Evolutionary conservation across 768 basidiomycete genomes (phyloP), one percentile per base, ranked within the genome.

Genomic region (Suillus weaverae): DNA sequence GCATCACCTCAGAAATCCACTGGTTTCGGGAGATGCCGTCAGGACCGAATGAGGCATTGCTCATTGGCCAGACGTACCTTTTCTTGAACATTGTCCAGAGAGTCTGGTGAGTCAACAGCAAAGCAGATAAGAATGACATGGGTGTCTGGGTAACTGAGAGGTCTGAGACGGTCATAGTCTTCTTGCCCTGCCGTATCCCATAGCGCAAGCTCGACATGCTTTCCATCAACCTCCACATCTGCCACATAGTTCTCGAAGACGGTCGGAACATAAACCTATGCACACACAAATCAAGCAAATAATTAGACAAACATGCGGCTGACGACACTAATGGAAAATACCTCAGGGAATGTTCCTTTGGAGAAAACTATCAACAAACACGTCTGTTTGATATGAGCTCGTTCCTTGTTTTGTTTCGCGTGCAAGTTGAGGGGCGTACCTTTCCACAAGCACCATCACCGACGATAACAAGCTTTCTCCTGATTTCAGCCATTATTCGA

Each of bases 111-210:
- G 84, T 99, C 97, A 70, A 99, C 89, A 50, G 97, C 95, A 78
- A 97, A 99, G 79, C 97, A 98, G 80, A 99, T 97, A 70, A 99
- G 87, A 82, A 99, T 99, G 79, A 99, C 96, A 77, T 99, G 96
- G n/a, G 95, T 96, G 81, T 99, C 97, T 63, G 97, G 97, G 81
- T 99, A 99, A 72, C 91, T 94, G 75, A 99, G 87, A 66, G 97
- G 97, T 63, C 97, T 88, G 70, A 99, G 93, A 72, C 97, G 93
- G 80, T 99, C 97, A 79, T 99, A 99, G 78, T 99, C 97, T 81
- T 98, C 97, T 79, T 99, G 97, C 62, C 97, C 97, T 39, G 97
- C 97, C 61, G 97, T 99, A 96, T 99, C 97, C 97, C 97, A 99
- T 72, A 99, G 82, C 35, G 97, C 97, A 72, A 99, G 85, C 80